Base-by-base conservation (phyloP, 2,329 filamentous ascomycete species). In the Sporothrix dimorphospora region DNA sequence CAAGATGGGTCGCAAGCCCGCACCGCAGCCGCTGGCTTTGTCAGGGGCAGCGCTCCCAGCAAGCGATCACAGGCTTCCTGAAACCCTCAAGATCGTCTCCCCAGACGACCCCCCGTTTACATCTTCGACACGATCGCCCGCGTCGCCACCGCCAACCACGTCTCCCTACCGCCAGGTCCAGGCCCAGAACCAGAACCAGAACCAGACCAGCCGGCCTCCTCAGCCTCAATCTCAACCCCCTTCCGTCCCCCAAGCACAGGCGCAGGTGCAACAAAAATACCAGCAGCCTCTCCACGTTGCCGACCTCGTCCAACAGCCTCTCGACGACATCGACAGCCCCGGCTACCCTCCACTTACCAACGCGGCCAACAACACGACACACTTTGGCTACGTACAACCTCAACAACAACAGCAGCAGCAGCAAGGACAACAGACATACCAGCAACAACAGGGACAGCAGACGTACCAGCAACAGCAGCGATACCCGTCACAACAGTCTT, bases 11-110 rank as follows among this genome's bases (percentile, higher is more conserved):
- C 87, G 87, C 80, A 89, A 88, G 81, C 81, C 85, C 78, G 85
- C 84, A 81, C 87, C 86, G 76, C 84, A 88, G 82, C 86, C 87
- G 81, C 84, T 89, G 81, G 81, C 84, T 79, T 82, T 89, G 80
- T 81, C 83, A 77, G 82, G 82, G 72, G 74, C 77, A 75, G 76
- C 80, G 75, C 79, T 77, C 74, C 76, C 77, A 76, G 75, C 78
- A 76, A 79, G 80, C 75, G 78, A 80, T 73, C 78, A 79, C 75
- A 78, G 77, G 69, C 73, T 76, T 77, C 77, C 77, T 78, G 78
- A 81, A 77, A 79, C 79, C 73, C 77, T 78, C 71, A 78, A 78
- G 72, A 77, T 78, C 74, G 76, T 77, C 73, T 79, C 78, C 71
- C 78, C 80, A 70, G 75, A 81, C 75, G 81, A 81, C 76, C 81